Conservation (phyloP, 2,329 filamentous ascomycete species). For the Xylariales sp. region DNA sequence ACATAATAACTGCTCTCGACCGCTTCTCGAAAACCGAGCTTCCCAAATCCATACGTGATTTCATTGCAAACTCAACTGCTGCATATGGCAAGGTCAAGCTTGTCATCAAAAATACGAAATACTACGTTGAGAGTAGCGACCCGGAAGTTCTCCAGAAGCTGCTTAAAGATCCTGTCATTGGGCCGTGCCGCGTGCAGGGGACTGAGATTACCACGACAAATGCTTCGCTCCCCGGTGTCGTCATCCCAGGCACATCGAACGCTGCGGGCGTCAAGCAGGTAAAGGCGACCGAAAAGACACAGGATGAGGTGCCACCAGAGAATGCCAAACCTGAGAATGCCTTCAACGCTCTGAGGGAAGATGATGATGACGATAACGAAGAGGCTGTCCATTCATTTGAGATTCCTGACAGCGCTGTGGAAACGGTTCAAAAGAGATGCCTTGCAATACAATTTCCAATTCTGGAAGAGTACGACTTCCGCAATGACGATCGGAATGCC, state of each 20-base stretch:
- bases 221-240: conserved; percentile 79
- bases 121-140: conserved; percentile 90
- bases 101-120: conserved; percentile 89
- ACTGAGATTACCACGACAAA: conserved; percentile 71
- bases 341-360: conserved; percentile 67
- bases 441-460: conserved; percentile 82
- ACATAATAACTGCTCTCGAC: conserved; percentile 87
- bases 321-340: conserved; percentile 61
- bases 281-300: conserved; percentile 35
- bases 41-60: conserved; percentile 73
- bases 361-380: conserved; percentile 81
- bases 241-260: conserved; percentile 92
- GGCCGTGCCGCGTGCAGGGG: conserved; percentile 70
- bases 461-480: conserved; percentile 95
- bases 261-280: conserved; percentile 79
- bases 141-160: conserved; percentile 80
- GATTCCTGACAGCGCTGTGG: conserved; percentile 76
- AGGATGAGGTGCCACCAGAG: conserved; percentile 39
- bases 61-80: conserved; percentile 75
- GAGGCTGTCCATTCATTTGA: conserved; percentile 92
- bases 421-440: conserved; percentile 85
- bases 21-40: conserved; percentile 84
- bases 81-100: conserved; percentile 96
- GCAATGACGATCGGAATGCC: conserved; percentile 83
- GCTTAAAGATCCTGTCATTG: conserved; percentile 80